Conservation (phyloP, 2,329 filamentous ascomycete species). For the Pseudogymnoascus verrucosus region DNA sequence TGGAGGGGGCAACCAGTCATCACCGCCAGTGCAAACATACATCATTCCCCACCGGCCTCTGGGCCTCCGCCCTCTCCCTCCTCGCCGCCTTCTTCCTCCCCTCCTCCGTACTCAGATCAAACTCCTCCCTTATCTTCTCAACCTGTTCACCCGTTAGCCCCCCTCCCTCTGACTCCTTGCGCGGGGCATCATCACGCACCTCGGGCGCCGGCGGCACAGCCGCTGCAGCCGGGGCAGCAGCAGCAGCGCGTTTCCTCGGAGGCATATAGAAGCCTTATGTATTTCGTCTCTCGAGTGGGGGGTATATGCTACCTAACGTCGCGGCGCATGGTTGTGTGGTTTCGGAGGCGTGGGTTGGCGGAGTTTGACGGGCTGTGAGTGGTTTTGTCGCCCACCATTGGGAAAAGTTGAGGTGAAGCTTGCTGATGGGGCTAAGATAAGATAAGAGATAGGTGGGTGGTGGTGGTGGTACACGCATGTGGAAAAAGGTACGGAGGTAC, state of each 20-base stretch:
- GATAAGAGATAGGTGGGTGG: neutral
- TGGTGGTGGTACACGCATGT: no score
- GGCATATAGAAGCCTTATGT: neutral
- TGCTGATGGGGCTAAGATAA: conserved; percentile 6
- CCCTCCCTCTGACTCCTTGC: neutral
- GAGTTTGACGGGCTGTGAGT: no score
- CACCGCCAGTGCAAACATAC: neutral
- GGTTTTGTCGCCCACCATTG: conserved; percentile 6
- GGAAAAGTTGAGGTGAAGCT: conserved; percentile 8
- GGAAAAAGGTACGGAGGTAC: neutral
- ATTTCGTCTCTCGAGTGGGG: neutral
- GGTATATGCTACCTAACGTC: neutral
- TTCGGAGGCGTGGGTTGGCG: neutral
- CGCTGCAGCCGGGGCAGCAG: neutral
- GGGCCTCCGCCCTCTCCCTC: neutral
- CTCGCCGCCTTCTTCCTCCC: neutral
- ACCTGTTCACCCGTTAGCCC: neutral
- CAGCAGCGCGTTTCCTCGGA: conserved; percentile 7
- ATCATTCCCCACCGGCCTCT: neutral
- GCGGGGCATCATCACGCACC: neutral
- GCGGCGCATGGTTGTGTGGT: neutral
- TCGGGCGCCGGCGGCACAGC: neutral
- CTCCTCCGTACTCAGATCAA: neutral
- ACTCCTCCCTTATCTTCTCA: neutral
- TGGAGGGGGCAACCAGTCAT: neutral